phyloP scores from a whole-genome alignment of 2,329 filamentous ascomycete genomes.

The Aspergillus aculeatus region DNA sequence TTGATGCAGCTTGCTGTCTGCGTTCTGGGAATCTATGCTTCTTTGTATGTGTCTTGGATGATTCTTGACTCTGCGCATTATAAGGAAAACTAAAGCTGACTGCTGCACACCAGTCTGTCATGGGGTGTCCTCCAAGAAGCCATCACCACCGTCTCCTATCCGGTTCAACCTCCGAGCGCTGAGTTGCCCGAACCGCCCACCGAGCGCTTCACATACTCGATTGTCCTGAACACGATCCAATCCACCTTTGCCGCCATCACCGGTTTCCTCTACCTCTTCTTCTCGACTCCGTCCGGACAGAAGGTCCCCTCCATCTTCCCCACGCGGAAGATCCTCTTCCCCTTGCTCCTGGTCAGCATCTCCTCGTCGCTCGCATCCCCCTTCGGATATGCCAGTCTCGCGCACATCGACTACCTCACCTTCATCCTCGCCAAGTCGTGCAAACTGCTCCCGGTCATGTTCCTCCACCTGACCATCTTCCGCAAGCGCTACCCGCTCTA shows the following conservation, averaged over 20 bases:
- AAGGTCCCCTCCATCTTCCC: slow-evolving; percentile 66
- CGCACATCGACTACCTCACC: slow-evolving; percentile 96
- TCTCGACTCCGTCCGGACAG: slow-evolving; percentile 57
- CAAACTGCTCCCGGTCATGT: slow-evolving; percentile 98
- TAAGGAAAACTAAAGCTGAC: slow-evolving; percentile 1
- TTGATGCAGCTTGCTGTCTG: slow-evolving; percentile 76
- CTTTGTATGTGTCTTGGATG: slow-evolving; percentile 64
- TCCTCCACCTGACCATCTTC: slow-evolving; percentile 90
- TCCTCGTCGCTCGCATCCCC: slow-evolving; percentile 89
- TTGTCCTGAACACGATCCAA: slow-evolving; percentile 96
- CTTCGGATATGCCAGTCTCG: slow-evolving; percentile 88
- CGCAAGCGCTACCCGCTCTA: slow-evolving; percentile 85
- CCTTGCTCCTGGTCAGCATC: slow-evolving; percentile 79
- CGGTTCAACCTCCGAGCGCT: slow-evolving; percentile 54
- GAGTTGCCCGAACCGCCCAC: slow-evolving; percentile 37
- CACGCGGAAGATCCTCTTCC: slow-evolving; percentile 68
- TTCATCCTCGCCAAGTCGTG: slow-evolving; percentile 97
- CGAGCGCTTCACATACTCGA: slow-evolving; percentile 85
- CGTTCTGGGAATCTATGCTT: slow-evolving; percentile 93
- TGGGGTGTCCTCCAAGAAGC: slow-evolving; percentile 98
- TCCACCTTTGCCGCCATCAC: slow-evolving; percentile 82
- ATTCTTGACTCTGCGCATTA: neutral
- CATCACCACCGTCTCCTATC: slow-evolving; percentile 89
- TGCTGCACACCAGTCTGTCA: slow-evolving; percentile 62
- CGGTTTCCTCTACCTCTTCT: slow-evolving; percentile 75